These are phyloP conservation scores for Heracleum sosnowskyi DNA, from an alignment of 129 eudicot genomes.

Conservation along the genomic window DNA sequence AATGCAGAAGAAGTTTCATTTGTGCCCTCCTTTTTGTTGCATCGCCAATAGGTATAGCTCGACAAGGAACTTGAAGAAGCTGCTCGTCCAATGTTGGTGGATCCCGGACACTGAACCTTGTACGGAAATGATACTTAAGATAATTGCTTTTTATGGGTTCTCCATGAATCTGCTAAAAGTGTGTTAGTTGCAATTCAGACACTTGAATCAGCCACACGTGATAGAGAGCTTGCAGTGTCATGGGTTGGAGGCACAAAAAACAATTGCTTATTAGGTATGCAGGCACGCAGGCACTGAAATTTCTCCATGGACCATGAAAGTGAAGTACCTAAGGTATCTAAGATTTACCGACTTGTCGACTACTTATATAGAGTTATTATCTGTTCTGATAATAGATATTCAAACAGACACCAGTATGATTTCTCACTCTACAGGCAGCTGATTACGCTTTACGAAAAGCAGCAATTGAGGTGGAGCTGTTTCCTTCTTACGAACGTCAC, in stretches of 20 bases:
- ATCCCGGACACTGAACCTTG: too few species aligned
- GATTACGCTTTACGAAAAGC: slow-evolving; percentile 60
- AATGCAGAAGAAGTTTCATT: too few species aligned
- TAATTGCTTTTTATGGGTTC: too few species aligned
- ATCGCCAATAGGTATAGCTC: too few species aligned
- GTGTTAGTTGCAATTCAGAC: too few species aligned
- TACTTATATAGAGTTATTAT: neutral
- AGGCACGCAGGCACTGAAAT: neutral
- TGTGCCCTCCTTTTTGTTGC: too few species aligned
- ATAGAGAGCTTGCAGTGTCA: slow-evolving; percentile 62
- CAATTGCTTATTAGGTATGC: slow-evolving; percentile 65
- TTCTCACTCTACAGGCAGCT: slow-evolving; percentile 46
- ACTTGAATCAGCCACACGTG: slow-evolving; percentile 37
- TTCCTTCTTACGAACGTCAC: slow-evolving; percentile 70
- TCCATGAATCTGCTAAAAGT: too few species aligned
- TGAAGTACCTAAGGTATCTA: neutral
- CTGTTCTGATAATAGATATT: neutral
- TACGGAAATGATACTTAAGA: too few species aligned
- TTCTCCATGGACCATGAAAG: neutral
- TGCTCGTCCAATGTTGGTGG: too few species aligned
- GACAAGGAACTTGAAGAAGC: too few species aligned
- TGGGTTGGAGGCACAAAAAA: slow-evolving; percentile 81
- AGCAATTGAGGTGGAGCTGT: slow-evolving; percentile 58
- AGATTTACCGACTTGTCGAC: neutral
- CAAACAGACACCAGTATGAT: slow-evolving; percentile 10